Conservation (phyloP, 2,329 filamentous ascomycete genomes). For the Calonectria pteridis region DNA sequence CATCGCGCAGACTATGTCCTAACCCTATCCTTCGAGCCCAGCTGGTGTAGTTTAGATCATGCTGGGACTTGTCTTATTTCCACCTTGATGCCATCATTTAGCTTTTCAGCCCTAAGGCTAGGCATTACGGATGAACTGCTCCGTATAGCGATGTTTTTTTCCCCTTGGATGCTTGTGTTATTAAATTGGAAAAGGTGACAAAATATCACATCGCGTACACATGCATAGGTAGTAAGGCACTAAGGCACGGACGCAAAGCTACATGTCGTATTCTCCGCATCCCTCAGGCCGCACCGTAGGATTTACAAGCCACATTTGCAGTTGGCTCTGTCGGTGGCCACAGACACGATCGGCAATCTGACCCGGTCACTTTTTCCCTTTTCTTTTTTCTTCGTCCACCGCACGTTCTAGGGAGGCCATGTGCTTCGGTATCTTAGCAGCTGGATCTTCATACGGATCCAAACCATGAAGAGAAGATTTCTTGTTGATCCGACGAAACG, state of each 20-base stretch:
- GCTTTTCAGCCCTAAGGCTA: background rate
- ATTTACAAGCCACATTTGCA: constrained; percentile 10
- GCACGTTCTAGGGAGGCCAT: background rate
- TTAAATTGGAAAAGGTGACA: background rate
- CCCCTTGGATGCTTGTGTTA: too few relatives aligned
- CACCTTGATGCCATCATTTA: too few relatives aligned
- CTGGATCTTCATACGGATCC: background rate
- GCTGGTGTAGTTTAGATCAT: background rate
- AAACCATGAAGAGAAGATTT: background rate
- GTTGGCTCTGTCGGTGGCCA: background rate
- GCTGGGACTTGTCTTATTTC: background rate
- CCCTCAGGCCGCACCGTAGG: background rate
- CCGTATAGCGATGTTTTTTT: background rate
- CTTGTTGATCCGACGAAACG: background rate
- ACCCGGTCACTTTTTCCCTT: background rate
- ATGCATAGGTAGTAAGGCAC: background rate
- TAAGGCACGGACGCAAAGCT: background rate
- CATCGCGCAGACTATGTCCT: background rate
- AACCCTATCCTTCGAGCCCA: background rate
- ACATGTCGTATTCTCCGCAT: constrained; percentile 1
- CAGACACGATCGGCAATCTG: background rate
- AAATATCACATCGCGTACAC: background rate
- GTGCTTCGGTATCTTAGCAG: background rate
- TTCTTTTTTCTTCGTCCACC: background rate
- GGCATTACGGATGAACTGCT: background rate